phyloP scores from a whole-genome alignment of 805 yeast species.

The Kodamaea restingae region DNA sequence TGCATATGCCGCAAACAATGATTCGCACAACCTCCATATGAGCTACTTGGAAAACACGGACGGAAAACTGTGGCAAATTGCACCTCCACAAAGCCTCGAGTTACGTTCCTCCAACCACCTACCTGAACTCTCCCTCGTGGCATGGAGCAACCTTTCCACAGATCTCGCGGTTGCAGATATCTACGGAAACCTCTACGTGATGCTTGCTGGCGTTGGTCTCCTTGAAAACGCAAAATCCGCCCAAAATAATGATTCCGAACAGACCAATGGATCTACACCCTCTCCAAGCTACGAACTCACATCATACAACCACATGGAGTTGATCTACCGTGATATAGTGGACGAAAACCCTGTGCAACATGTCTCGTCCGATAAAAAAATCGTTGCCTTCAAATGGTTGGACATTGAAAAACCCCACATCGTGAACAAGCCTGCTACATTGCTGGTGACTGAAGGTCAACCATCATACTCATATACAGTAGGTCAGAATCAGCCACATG shows the following conservation, averaged over 20 bases:
- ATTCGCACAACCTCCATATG: constrained; percentile 43
- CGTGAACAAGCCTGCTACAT: constrained; percentile 54
- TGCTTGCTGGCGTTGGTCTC: constrained; percentile 41
- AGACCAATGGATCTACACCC: constrained; percentile 13
- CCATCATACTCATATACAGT: constrained; percentile 50
- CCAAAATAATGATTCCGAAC: background rate
- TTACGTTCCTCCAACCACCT: constrained; percentile 24
- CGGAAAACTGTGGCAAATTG: constrained; percentile 77
- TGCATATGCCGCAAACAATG: constrained; percentile 54
- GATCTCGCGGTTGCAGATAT: constrained; percentile 79
- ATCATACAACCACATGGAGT: constrained; percentile 43
- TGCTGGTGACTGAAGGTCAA: constrained; percentile 14
- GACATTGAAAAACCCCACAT: constrained; percentile 65
- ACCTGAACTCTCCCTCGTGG: constrained; percentile 43
- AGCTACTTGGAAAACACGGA: constrained; percentile 71
- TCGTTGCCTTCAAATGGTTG: constrained; percentile 66
- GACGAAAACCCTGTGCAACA: constrained; percentile 12
- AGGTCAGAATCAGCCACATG: constrained; percentile 54
- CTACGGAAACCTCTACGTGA: constrained; percentile 52
- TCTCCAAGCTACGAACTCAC: constrained; percentile 42
- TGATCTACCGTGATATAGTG: constrained; percentile 43
- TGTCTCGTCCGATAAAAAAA: constrained; percentile 15
- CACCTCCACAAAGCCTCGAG: constrained; percentile 44
- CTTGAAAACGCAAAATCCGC: constrained; percentile 12
- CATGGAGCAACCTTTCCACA: constrained; percentile 77